A percentile compares a stretch with the other conserved stretches of the same genome.
phyloP scores from a whole-genome alignment of 139 green algal genomes.

The Chlorella sp. region DNA sequence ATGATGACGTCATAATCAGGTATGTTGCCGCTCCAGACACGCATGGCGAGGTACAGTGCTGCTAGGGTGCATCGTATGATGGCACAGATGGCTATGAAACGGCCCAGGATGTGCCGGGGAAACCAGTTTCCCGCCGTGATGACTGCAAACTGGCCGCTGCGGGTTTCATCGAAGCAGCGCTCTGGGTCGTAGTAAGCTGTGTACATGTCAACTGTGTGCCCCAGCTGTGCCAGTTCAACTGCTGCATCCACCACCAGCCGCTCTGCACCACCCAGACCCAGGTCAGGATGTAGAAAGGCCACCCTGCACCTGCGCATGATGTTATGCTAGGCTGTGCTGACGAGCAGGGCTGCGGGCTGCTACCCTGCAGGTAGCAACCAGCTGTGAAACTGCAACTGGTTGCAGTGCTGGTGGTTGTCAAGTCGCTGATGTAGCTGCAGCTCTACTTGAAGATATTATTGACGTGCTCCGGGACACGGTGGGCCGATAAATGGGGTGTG shows the following conservation, averaged over 20 bases:
- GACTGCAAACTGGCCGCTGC: constrained; percentile 67
- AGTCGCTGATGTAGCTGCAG: too few relatives aligned
- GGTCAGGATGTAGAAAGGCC: constrained; percentile 89
- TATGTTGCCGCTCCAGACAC: neutral
- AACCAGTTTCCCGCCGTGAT: constrained; percentile 78
- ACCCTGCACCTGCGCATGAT: too few relatives aligned
- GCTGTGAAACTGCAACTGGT: too few relatives aligned
- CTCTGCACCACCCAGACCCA: constrained; percentile 91
- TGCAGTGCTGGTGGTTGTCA: too few relatives aligned
- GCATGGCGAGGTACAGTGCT: constrained; percentile 59
- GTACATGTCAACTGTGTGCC: constrained; percentile 88
- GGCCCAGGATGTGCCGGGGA: constrained; percentile 62
- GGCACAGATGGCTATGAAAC: constrained; percentile 75
- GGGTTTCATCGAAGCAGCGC: constrained; percentile 89
- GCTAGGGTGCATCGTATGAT: constrained; percentile 75
- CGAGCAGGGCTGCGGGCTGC: too few relatives aligned
- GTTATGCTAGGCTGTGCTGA: too few relatives aligned
- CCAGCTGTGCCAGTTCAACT: constrained; percentile 61
- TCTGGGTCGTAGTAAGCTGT: constrained; percentile 84
- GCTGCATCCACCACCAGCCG: constrained; percentile 93
- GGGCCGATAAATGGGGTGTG: too few relatives aligned
- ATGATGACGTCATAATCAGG: constrained; percentile 73
- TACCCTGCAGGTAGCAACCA: too few relatives aligned
- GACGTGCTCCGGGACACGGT: too few relatives aligned
- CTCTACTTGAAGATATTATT: too few relatives aligned